phyloP scores from a whole-genome alignment of 2,329 filamentous ascomycete genomes.

The Penicillium sp. region DNA sequence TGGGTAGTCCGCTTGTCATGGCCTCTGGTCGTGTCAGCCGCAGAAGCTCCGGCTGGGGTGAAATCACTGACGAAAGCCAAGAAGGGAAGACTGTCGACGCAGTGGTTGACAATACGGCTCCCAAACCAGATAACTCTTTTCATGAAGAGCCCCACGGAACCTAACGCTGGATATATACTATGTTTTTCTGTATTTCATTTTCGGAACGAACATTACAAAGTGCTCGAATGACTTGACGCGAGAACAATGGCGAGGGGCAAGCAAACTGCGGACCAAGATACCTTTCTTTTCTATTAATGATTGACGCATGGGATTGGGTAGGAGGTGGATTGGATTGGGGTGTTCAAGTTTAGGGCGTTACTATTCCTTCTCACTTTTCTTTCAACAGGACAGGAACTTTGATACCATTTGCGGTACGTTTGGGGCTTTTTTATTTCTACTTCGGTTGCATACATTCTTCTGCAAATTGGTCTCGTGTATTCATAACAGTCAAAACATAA shows the following conservation, averaged over 20 bases:
- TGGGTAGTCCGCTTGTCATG: constrained; percentile 63
- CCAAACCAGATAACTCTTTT: constrained; percentile 22
- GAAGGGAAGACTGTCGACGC: constrained; percentile 32
- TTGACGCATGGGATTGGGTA: constrained; percentile 24
- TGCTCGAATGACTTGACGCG: constrained; percentile 27
- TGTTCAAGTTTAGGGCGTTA: constrained; percentile 12
- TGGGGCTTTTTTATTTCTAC: constrained; percentile 17
- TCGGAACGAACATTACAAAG: constrained; percentile 9
- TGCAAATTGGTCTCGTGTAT: constrained; percentile 17
- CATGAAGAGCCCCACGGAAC: constrained; percentile 18
- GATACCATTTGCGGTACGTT: constrained; percentile 31
- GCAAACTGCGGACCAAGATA: constrained; percentile 9
- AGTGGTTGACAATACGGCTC: constrained; percentile 42
- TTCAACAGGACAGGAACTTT: constrained; percentile 18
- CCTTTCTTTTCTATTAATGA: constrained; percentile 22
- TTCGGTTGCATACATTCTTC: constrained; percentile 13
- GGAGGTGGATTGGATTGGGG: constrained; percentile 20
- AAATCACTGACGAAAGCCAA: constrained; percentile 45
- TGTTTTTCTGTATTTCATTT: neutral
- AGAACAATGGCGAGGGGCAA: constrained; percentile 4
- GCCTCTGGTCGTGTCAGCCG: constrained; percentile 45
- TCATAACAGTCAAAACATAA: constrained; percentile 10
- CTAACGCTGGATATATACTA: constrained; percentile 9
- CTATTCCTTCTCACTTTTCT: constrained; percentile 3
- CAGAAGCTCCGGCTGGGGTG: constrained; percentile 51